These are phyloP conservation scores for Verbascum thapsus DNA, from an alignment of 257 asterid genomes.

Conservation along the genomic window DNA sequence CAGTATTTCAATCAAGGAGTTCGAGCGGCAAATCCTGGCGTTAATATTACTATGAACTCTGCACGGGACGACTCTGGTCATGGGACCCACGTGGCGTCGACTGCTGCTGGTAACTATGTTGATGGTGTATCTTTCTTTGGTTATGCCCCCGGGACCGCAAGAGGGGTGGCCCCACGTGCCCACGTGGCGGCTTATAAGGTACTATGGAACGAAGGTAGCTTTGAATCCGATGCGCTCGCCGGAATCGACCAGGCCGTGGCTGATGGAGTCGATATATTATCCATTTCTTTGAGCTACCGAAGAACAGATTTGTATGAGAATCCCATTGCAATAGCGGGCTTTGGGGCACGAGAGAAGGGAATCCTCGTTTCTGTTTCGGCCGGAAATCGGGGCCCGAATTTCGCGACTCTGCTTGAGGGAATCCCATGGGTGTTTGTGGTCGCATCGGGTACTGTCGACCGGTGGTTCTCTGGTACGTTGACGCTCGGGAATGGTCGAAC, in stretches of 20 bases:
- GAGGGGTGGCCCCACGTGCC: constrained; percentile 54
- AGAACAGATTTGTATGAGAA: constrained; percentile 26
- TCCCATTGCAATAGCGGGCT: constrained; percentile 47
- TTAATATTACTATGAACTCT: constrained; percentile 34
- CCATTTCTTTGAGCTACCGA: constrained; percentile 35
- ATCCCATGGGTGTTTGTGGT: constrained; percentile 44
- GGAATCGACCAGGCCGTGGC: constrained; percentile 57
- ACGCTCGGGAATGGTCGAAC: constrained; percentile 34
- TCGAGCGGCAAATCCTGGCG: constrained; percentile 30
- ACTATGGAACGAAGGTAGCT: constrained; percentile 31
- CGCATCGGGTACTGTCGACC: constrained; percentile 45
- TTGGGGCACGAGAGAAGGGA: constrained; percentile 47
- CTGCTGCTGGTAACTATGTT: constrained; percentile 46
- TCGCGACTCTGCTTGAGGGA: constrained; percentile 31
- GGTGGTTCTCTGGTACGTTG: constrained; percentile 36
- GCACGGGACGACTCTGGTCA: constrained; percentile 45
- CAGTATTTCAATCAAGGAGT: constrained; percentile 44
- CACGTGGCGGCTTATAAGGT: constrained; percentile 43
- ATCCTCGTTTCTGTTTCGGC: constrained; percentile 47
- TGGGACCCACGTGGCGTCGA: constrained; percentile 50
- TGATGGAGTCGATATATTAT: constrained; percentile 48
- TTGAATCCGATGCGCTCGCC: constrained; percentile 44
- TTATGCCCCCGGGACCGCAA: constrained; percentile 45
- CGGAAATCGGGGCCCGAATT: constrained; percentile 32
- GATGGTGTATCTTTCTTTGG: constrained; percentile 40